Conservation (phyloP, 2,329 filamentous ascomycete species). For the Magnaporthiopsis poae region DNA sequence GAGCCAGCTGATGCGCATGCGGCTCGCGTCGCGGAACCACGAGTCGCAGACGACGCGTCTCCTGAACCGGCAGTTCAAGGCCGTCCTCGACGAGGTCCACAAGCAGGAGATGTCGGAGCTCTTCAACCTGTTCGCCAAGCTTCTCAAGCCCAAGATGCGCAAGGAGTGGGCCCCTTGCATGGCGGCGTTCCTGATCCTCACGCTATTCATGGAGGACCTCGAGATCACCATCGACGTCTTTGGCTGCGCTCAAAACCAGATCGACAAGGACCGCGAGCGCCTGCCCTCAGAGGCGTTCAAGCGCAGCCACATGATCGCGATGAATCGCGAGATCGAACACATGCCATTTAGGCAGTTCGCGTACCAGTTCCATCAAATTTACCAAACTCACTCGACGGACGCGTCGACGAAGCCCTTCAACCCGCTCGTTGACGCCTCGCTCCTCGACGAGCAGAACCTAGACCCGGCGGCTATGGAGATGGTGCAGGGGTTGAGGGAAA, state of each 20-base stretch:
- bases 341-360: conserved; percentile 52
- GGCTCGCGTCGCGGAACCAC: conserved; percentile 33
- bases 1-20: conserved; percentile 29
- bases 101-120: conserved; percentile 40
- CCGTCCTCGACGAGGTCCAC: conserved; percentile 46
- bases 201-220: conserved; percentile 49
- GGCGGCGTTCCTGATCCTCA: conserved; percentile 46
- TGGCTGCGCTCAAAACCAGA: conserved; percentile 41
- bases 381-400: conserved; percentile 46
- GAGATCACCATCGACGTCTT: conserved; percentile 44
- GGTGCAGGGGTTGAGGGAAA: conserved; percentile 32
- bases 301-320: conserved; percentile 33
- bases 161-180: conserved; percentile 47
- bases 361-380: conserved; percentile 50
- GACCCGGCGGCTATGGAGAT: conserved; percentile 37
- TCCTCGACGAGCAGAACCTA: conserved; percentile 33
- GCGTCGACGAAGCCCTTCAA: conserved; percentile 42
- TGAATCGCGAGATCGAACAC: conserved; percentile 44
- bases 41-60: conserved; percentile 42
- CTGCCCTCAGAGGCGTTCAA: conserved; percentile 28
- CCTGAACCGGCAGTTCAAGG: conserved; percentile 47
- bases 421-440: conserved; percentile 38
- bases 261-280: conserved; percentile 22
- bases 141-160: conserved; percentile 44
- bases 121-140: conserved; percentile 42